These are phyloP conservation scores for Penstemon newberryi DNA, from an alignment of 257 asterid species.

Conservation along the genomic window DNA sequence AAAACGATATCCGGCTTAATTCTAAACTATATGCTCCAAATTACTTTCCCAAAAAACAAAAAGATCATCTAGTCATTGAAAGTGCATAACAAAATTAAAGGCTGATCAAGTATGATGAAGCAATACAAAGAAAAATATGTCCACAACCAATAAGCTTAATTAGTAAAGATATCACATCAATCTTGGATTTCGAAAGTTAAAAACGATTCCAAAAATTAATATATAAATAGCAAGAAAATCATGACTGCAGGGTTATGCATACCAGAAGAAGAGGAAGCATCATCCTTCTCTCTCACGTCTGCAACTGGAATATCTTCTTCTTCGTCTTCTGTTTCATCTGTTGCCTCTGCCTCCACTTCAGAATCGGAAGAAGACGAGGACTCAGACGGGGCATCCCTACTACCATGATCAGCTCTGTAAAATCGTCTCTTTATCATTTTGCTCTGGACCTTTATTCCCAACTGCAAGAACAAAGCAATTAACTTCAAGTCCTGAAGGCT, in stretches of 20 bases:
- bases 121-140: not conserved
- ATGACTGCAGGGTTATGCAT: constrained; percentile 13
- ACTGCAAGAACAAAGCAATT: constrained; percentile 40
- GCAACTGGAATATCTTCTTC: constrained; percentile 35
- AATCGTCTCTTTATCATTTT: constrained; percentile 83
- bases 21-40: not conserved
- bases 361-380: constrained; percentile 76
- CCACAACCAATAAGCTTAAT: not conserved
- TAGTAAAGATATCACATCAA: not conserved
- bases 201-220: not conserved
- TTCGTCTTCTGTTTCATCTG: constrained; percentile 52
- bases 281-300: constrained; percentile 41
- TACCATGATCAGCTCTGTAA: constrained; percentile 73
- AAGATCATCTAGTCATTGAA: not conserved
- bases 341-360: constrained; percentile 56
- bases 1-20: constrained; percentile 12
- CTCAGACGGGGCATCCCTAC: constrained; percentile 69
- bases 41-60: not conserved
- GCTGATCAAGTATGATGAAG: not conserved
- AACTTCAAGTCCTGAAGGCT: constrained; percentile 6
- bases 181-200: not conserved
- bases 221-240: not conserved
- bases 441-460: constrained; percentile 26
- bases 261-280: constrained; percentile 55
- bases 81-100: not conserved